These are phyloP conservation scores for Knoxdaviesia capensis DNA, from an alignment of 2,329 filamentous ascomycete genomes.

Conservation along the genomic window DNA sequence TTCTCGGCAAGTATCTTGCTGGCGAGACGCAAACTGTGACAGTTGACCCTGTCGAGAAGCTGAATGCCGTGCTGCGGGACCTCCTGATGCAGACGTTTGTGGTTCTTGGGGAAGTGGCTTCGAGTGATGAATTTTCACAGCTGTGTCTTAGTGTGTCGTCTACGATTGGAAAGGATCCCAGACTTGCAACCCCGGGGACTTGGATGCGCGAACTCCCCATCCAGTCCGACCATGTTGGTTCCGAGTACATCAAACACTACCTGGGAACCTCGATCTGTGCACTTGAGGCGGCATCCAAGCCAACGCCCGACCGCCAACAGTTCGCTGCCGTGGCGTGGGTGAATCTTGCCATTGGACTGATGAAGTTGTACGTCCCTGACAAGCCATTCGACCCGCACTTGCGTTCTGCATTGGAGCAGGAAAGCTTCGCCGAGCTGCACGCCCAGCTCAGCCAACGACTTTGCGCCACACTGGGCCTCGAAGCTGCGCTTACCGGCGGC, in stretches of 20 bases:
- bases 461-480: conserved; percentile 41
- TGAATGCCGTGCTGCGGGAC: conserved; percentile 26
- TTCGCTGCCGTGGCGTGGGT: conserved; percentile 44
- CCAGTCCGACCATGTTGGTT: conserved; percentile 1
- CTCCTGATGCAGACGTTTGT: conserved; percentile 15
- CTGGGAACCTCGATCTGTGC: conserved; percentile 25
- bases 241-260: conserved; percentile 16
- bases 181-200: background rate
- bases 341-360: conserved; percentile 50
- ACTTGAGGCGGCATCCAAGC: conserved; percentile 16
- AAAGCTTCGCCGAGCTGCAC: conserved; percentile 34
- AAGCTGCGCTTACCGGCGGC: conserved; percentile 47
- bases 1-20: conserved; percentile 34
- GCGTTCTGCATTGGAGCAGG: conserved; percentile 42
- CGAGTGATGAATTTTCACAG: background rate
- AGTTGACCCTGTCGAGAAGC: conserved; percentile 24
- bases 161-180: background rate
- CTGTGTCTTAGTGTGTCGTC: too few relatives aligned
- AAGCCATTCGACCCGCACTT: conserved; percentile 66
- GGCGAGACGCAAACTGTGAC: conserved; percentile 26
- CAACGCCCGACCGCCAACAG: conserved; percentile 9
- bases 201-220: background rate
- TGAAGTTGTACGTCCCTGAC: conserved; percentile 72
- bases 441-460: conserved; percentile 34
- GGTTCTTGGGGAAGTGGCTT: background rate